These are phyloP conservation scores for Seiridium cupressi DNA, from an alignment of 2,329 filamentous ascomycete species.

Conservation along the genomic window DNA sequence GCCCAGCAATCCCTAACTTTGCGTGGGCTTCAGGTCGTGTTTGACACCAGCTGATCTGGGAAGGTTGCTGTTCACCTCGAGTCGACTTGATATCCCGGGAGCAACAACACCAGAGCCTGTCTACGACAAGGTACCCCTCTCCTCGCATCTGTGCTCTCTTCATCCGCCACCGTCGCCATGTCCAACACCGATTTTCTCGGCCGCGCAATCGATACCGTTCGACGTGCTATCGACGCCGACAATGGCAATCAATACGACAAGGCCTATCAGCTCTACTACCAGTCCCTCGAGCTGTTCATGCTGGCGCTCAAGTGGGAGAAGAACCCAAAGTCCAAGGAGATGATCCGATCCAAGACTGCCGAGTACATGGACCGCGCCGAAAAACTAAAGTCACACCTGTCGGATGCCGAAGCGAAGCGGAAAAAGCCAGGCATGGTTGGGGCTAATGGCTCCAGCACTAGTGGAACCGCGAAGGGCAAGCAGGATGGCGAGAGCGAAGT, in stretches of 20 bases:
- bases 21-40: no score
- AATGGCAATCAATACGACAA: slow-evolving; percentile 95
- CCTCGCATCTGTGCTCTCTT: not conserved
- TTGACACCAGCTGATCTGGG: not conserved
- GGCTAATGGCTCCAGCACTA: slow-evolving; percentile 65
- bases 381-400: slow-evolving; percentile 90
- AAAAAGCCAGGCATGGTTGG: slow-evolving; percentile 73
- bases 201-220: slow-evolving; percentile 93
- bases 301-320: slow-evolving; percentile 99
- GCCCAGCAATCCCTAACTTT: no score
- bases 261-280: slow-evolving; percentile 94
- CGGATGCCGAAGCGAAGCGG: slow-evolving; percentile 67
- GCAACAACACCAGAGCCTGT: not conserved
- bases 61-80: not conserved
- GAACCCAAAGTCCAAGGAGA: slow-evolving; percentile 94
- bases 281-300: slow-evolving; percentile 96
- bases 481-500: slow-evolving; percentile 52
- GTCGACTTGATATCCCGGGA: not conserved
- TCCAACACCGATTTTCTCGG: slow-evolving; percentile 96
- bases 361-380: slow-evolving; percentile 99
- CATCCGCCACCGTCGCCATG: slow-evolving; percentile 54
- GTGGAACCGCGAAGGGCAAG: slow-evolving; percentile 62
- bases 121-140: not conserved
- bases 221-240: slow-evolving; percentile 96
- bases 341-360: slow-evolving; percentile 90